Conservation (phyloP, 345 rosid species). For the Pugionium dolabratum region DNA sequence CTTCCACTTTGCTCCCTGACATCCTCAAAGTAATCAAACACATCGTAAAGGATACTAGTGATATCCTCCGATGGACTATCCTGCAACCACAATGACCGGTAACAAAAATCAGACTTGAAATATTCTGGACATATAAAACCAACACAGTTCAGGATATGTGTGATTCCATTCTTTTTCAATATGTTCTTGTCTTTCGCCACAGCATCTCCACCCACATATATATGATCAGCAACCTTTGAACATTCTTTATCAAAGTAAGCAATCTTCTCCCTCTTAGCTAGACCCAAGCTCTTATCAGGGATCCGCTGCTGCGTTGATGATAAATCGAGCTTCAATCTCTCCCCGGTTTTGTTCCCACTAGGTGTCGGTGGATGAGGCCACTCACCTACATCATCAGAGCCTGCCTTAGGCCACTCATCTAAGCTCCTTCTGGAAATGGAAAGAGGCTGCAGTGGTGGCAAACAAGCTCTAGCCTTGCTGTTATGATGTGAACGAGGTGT, state of each 20-base stretch:
- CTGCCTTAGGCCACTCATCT: slow-evolving; percentile 98
- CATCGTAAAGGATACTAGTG: slow-evolving; percentile 95
- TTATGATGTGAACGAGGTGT: slow-evolving; percentile 93
- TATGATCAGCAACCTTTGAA: slow-evolving; percentile 92
- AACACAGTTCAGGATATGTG: slow-evolving; percentile 92
- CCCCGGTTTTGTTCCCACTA: slow-evolving; percentile 72
- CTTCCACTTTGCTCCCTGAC: slow-evolving; percentile 90
- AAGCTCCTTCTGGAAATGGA: slow-evolving; percentile 87
- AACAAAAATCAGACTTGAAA: slow-evolving; percentile 82
- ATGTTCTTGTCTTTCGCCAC: slow-evolving; percentile 88
- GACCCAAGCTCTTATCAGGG: slow-evolving; percentile 69
- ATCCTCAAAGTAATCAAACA: slow-evolving; percentile 98
- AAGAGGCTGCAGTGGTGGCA: slow-evolving; percentile 95
- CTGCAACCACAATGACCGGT: slow-evolving; percentile 96
- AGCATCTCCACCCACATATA: slow-evolving; percentile 96
- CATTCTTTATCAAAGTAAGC: slow-evolving; percentile 96
- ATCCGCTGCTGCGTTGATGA: slow-evolving; percentile 62
- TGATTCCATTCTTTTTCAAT: slow-evolving; percentile 78
- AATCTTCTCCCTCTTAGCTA: slow-evolving; percentile 84
- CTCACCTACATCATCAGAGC: slow-evolving; percentile 94
- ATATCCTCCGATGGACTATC: slow-evolving; percentile 99
- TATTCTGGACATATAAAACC: slow-evolving; percentile 99
- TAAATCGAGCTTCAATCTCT: slow-evolving; percentile 91
- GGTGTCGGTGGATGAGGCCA: slow-evolving; percentile 96
- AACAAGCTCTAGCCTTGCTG: slow-evolving; percentile 80